Evolutionary conservation across 345 rosid genomes (phyloP), one percentile per base, ranked within the genome.

Genomic region (Rhizophora mangle): DNA sequence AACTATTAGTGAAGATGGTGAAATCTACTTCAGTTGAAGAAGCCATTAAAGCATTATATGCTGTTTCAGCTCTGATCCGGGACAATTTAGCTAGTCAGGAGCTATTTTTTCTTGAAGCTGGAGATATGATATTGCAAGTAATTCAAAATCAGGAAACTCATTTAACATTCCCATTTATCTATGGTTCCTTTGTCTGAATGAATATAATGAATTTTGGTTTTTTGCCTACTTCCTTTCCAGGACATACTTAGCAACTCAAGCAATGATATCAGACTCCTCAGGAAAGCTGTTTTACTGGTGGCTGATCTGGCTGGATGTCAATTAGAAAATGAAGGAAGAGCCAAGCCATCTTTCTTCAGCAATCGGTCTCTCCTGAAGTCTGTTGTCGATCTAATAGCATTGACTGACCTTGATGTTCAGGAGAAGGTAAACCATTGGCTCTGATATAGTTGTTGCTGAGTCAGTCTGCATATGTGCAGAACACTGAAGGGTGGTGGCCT

Each of bases 111-210:
- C 79, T 85, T n/a, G 89, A 85, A 78, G 88, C 82, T 57, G 99
- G 99, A 57, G 90, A 90, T 75, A 63, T 79, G 75, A 81, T 95
- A 86, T 91, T 95, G 81, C 92, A 82, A 98, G 99, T 95, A 72
- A 81, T 51, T 37, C 60, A 7, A 68, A 60, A 59, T 57, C 19
- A 63, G 63, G n/a, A 9, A 71, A 30, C 31, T 51, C 21, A n/a
- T 53, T 56, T 57, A 6, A 43, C 29, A 21, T 30, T 19, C 46
- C 46, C 46, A 37, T 34, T 19, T 26, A 15, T 6, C 46, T 56
- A 55, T 24, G 37, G 19, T 26, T 19, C 4, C 49, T 13, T 29
- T 58, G 27, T 55, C 13, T 19, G 11, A 4, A 52, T 18, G 22
- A 5, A 4, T 52, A 34, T 36, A 6, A 6, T 18, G 22, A 19